Evolutionary conservation across 2,329 filamentous ascomycete species (phyloP).

Genomic region (Tolypocladium endophyticum): DNA sequence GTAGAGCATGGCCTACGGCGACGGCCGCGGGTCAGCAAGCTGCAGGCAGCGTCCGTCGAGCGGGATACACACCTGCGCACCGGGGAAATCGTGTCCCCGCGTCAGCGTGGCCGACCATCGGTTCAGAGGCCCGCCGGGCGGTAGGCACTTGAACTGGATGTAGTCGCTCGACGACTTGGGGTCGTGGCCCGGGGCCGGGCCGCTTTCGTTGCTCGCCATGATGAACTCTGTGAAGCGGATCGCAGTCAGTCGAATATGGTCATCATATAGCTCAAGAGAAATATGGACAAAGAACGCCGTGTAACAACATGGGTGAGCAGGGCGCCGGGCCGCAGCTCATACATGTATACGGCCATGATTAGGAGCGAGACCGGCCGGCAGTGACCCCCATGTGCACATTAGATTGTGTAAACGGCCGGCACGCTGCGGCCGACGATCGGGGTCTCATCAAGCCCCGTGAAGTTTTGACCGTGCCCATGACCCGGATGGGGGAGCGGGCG

Average conservation of each 20-base stretch:
- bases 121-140: constrained; percentile 55
- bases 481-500: neutral
- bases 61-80: constrained; percentile 56
- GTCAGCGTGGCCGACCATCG: constrained; percentile 79
- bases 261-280: neutral
- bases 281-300: neutral
- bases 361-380: neutral
- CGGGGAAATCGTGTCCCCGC: constrained; percentile 78
- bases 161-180: constrained; percentile 41
- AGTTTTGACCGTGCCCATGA: neutral
- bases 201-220: constrained; percentile 15
- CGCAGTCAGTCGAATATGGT: neutral
- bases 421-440: neutral
- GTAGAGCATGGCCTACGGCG: constrained; percentile 75
- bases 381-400: neutral
- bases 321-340: neutral
- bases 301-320: neutral
- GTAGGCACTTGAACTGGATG: constrained; percentile 40
- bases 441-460: neutral
- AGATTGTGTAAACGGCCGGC: neutral
- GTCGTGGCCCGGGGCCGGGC: constrained; percentile 15
- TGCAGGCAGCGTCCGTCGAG: neutral
- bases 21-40: constrained; percentile 1
- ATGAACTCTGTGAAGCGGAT: neutral
- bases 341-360: neutral